Base-by-base conservation (phyloP, 116 monocot species). In the Thalassia testudinum region DNA sequence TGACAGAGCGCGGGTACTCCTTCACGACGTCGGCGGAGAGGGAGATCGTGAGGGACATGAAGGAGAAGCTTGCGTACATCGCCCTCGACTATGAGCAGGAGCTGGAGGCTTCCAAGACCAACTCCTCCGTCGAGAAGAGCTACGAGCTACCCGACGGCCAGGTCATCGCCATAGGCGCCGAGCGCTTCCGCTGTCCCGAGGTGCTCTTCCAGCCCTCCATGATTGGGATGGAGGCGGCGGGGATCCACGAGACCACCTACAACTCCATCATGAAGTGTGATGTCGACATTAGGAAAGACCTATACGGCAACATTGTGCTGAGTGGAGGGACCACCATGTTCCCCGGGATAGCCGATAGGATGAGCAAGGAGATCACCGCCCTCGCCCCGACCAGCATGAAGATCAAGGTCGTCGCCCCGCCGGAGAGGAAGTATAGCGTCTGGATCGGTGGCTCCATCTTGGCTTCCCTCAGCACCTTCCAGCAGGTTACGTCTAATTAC, bases 21-120 rank as follows among this genome's bases (percentile, higher is more conserved):
- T 62, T 69, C 50, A 69, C 69, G 24, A 69, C 69, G 7, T 49
- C 62, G 22, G 55, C 69, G 2, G 69, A 69, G 27, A 43, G 62
- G 56, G 69, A 69, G 53, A 69, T 69, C 45, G 69, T 69, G 17
- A 47, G 62, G 30, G 69, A 69, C 56, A 62, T 69, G 27, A 69
- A 69, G 62, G 62, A 69, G 69, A 62, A 69, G 56, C 69, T 69
- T 27, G 69, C 62, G 7, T 69, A 68, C 45, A 52, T 74, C 40
- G 74, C 74, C 29, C 69, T 74, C 10, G 74, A 74, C 51, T 74
- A 63, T 50, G 74, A 69, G 26, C 54, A 60, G 20, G 70, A 70
- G 63, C 34, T 70, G 27, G 74, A 74, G 54, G 27, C 64, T 27
- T 42, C 34, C 38, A 62, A 49, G 49, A 58, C 58, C 48, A 60